These are phyloP conservation scores for Botrytis fragariae DNA, from an alignment of 2,329 filamentous ascomycete genomes.

Conservation along the genomic window DNA sequence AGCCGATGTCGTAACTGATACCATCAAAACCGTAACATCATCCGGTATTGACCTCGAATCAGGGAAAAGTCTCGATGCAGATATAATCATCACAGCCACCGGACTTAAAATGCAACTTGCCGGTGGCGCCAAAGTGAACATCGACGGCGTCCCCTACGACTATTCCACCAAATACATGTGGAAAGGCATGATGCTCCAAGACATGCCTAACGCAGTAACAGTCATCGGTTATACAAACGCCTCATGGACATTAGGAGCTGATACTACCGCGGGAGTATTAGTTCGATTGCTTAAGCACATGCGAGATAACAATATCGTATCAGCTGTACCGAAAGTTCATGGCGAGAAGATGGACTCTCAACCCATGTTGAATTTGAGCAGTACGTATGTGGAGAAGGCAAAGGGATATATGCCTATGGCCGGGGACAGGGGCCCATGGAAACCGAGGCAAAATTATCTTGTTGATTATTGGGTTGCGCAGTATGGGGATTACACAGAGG, in stretches of 20 bases:
- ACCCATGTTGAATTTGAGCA: constrained; percentile 30
- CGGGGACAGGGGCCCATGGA: constrained; percentile 34
- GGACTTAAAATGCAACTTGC: constrained; percentile 60
- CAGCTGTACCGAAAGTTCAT: constrained; percentile 26
- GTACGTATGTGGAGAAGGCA: constrained; percentile 34
- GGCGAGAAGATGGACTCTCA: constrained; percentile 20
- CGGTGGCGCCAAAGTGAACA: constrained; percentile 49
- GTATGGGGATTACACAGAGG: constrained; percentile 32
- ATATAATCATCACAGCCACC: constrained; percentile 69
- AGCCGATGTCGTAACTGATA: constrained; percentile 50
- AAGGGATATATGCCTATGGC: constrained; percentile 29
- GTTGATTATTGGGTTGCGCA: constrained; percentile 34
- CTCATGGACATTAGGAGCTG: constrained; percentile 66
- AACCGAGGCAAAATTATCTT: constrained; percentile 34
- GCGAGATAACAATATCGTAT: constrained; percentile 24
- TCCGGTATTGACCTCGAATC: constrained; percentile 43
- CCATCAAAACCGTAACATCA: constrained; percentile 50
- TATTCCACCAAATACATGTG: constrained; percentile 55
- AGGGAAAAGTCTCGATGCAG: constrained; percentile 49
- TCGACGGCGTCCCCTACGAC: constrained; percentile 53
- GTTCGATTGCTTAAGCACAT: constrained; percentile 37
- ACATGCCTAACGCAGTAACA: constrained; percentile 60
- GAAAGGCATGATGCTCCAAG: constrained; percentile 64
- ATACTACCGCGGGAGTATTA: constrained; percentile 38
- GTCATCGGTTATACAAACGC: constrained; percentile 65